phyloP scores from a whole-genome alignment of 2,329 filamentous ascomycete genomes.

The Nemania diffusa region DNA sequence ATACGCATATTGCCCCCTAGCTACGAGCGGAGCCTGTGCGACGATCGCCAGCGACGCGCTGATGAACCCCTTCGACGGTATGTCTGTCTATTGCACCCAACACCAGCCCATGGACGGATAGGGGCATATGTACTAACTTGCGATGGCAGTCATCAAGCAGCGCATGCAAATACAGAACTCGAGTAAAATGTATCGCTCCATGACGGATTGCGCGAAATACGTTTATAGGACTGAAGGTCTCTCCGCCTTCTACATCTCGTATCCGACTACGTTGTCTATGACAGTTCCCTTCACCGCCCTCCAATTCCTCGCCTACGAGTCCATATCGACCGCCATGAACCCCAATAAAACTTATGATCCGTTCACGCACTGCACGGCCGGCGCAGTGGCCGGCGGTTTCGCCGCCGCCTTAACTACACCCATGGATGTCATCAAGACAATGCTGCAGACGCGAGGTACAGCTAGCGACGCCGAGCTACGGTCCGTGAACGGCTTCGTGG shows the following conservation, averaged over 20 bases:
- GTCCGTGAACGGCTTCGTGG: constrained; percentile 82
- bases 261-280: constrained; percentile 98
- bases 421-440: constrained; percentile 97
- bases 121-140: constrained; percentile 25
- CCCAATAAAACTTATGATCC: constrained; percentile 88
- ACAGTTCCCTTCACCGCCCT: constrained; percentile 97
- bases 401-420: constrained; percentile 95
- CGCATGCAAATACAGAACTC: constrained; percentile 99
- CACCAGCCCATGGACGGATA: not conserved
- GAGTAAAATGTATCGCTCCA: constrained; percentile 83
- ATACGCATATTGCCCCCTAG: constrained; percentile 57
- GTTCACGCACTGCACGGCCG: constrained; percentile 90
- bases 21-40: constrained; percentile 90
- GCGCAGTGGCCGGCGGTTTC: constrained; percentile 90
- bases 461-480: constrained; percentile 83
- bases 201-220: constrained; percentile 85
- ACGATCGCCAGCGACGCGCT: constrained; percentile 97
- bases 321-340: constrained; percentile 93
- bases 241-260: constrained; percentile 95
- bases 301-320: constrained; percentile 98
- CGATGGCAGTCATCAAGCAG: constrained; percentile 88
- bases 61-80: constrained; percentile 99
- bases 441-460: constrained; percentile 91
- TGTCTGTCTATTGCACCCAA: constrained; percentile 45
- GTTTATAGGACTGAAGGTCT: constrained; percentile 90